Conservation (phyloP, 2,329 filamentous ascomycete genomes). For the Xylariaceae sp. region DNA sequence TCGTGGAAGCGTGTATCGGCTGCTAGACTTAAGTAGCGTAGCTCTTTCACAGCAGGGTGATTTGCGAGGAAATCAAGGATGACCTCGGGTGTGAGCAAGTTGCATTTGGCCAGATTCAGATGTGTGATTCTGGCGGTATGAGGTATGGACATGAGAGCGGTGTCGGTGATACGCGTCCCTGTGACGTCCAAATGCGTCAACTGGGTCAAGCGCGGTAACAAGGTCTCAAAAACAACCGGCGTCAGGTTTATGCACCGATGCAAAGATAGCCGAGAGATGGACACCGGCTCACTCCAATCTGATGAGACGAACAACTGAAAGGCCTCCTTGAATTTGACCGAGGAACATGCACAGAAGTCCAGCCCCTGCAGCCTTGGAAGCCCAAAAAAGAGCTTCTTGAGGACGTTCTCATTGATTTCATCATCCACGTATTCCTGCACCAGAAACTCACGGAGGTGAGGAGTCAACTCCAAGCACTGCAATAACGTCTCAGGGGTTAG, state of each 20-base stretch:
- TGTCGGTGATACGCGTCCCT: slow-evolving; percentile 70
- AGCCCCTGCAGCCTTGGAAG: slow-evolving; percentile 62
- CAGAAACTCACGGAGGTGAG: slow-evolving; percentile 72
- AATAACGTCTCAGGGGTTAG: slow-evolving; percentile 69
- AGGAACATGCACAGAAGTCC: slow-evolving; percentile 75
- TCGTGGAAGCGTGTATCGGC: slow-evolving; percentile 70
- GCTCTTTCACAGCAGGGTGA: slow-evolving; percentile 63
- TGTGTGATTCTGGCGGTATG: slow-evolving; percentile 70
- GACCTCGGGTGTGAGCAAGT: slow-evolving; percentile 58
- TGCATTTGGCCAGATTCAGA: slow-evolving; percentile 74
- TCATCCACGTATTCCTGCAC: slow-evolving; percentile 78
- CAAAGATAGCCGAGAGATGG: slow-evolving; percentile 65
- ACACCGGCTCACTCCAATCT: slow-evolving; percentile 50
- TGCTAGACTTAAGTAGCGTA: slow-evolving; percentile 70
- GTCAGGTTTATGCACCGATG: slow-evolving; percentile 75
- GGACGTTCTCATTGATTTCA: slow-evolving; percentile 64
- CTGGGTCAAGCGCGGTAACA: slow-evolving; percentile 65
- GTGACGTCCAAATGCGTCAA: slow-evolving; percentile 78
- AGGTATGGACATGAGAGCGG: slow-evolving; percentile 66
- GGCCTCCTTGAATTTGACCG: slow-evolving; percentile 59
- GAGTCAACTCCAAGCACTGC: slow-evolving; percentile 66
- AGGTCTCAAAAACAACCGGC: slow-evolving; percentile 59
- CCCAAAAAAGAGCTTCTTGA: slow-evolving; percentile 66
- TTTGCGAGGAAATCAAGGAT: slow-evolving; percentile 67
- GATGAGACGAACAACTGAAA: slow-evolving; percentile 54